A percentile compares a stretch with the other conserved stretches of the same genome.
Conservation (phyloP, 352 stramenopile species). For the Globisporangium okanoganense region DNA sequence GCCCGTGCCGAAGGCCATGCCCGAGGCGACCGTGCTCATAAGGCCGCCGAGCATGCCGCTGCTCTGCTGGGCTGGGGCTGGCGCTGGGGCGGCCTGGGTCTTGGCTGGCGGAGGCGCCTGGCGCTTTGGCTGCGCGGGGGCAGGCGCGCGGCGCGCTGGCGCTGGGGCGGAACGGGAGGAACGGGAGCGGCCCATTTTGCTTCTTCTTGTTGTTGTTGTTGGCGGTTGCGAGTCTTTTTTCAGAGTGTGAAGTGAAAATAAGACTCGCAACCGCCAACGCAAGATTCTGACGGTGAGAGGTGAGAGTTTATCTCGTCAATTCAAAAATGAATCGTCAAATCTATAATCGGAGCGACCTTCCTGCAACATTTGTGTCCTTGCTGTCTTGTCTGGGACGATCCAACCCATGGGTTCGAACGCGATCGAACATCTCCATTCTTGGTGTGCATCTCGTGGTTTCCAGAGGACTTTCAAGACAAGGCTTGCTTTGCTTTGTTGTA, state of each 20-base stretch:
- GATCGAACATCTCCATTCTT: neutral
- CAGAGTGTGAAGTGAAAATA: slow-evolving; percentile 21
- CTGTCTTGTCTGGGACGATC: neutral
- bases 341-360: neutral
- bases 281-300: slow-evolving; percentile 28
- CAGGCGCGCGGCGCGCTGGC: slow-evolving; percentile 38
- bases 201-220: slow-evolving; percentile 19
- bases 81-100: slow-evolving; percentile 44
- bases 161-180: slow-evolving; percentile 47
- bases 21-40: slow-evolving; percentile 94
- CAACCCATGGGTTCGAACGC: slow-evolving; percentile 14
- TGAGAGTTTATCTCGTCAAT: slow-evolving; percentile 9
- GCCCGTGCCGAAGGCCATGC: slow-evolving; percentile 98
- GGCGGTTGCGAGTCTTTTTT: slow-evolving; percentile 14
- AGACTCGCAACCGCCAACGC: too few relatives aligned
- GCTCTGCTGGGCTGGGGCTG: slow-evolving; percentile 45
- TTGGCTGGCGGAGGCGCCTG: slow-evolving; percentile 47
- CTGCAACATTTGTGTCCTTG: neutral
- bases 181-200: slow-evolving; percentile 64
- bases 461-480: neutral
- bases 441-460: neutral
- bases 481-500: too few relatives aligned
- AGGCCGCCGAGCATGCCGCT: slow-evolving; percentile 93
- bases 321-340: slow-evolving; percentile 25
- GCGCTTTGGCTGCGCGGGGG: slow-evolving; percentile 23